These are phyloP conservation scores for Neofusicoccum cordaticola DNA, from an alignment of 2,329 filamentous ascomycete genomes.

Conservation along the genomic window DNA sequence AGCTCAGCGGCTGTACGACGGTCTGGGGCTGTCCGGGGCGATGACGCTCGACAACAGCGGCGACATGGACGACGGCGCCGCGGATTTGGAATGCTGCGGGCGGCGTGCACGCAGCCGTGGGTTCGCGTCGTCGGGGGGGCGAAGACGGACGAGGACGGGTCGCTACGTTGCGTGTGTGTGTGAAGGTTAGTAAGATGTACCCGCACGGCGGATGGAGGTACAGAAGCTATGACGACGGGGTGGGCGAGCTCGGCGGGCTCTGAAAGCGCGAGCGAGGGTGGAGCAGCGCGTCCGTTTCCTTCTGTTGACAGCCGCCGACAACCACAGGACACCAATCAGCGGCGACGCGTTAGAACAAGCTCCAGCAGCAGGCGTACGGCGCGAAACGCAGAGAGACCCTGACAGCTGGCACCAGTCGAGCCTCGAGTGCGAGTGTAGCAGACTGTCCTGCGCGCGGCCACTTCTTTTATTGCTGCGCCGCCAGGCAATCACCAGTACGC, in stretches of 20 bases:
- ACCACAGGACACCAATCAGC: constrained; percentile 13
- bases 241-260: constrained; percentile 10
- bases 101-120: not conserved
- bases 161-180: not conserved
- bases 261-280: not conserved
- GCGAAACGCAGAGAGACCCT: not conserved
- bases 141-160: not conserved
- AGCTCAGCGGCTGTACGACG: constrained; percentile 11
- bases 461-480: not conserved
- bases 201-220: constrained; percentile 7
- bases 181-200: constrained; percentile 7
- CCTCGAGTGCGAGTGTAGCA: not conserved
- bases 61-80: not conserved
- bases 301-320: constrained; percentile 4
- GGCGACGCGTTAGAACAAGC: not conserved
- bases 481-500: constrained; percentile 11
- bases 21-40: constrained; percentile 4
- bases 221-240: constrained; percentile 16
- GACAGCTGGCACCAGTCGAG: constrained; percentile 10
- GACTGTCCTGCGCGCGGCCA: not conserved
- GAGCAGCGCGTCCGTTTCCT: not conserved
- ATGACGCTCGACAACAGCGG: constrained; percentile 11
- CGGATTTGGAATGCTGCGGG: not conserved
- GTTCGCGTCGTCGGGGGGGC: not conserved
- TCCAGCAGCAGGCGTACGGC: not conserved